Evolutionary conservation across 2,329 filamentous ascomycete species (phyloP).

Genomic region (Pseudogymnoascus sp.): DNA sequence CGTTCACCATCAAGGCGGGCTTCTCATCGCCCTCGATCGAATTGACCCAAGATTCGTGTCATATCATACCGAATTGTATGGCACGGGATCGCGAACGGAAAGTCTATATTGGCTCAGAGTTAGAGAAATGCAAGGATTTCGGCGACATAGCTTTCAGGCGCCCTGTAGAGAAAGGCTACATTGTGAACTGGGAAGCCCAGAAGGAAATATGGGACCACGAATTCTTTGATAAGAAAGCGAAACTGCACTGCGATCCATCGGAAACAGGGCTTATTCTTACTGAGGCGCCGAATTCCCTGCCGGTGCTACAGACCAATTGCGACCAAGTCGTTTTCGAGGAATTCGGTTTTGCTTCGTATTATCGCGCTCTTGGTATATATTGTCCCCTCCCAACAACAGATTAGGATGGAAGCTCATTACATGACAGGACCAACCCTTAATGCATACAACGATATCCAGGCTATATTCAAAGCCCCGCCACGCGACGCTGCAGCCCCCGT

Average conservation of each 20-base stretch:
- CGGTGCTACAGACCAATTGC: constrained; percentile 75
- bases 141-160: constrained; percentile 80
- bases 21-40: constrained; percentile 39
- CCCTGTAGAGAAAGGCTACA: constrained; percentile 87
- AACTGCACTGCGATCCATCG: constrained; percentile 61
- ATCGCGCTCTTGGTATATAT: constrained; percentile 58
- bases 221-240: constrained; percentile 65
- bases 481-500: constrained; percentile 35
- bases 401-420: constrained; percentile 13
- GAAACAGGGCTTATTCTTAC: constrained; percentile 79
- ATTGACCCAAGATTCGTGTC: constrained; percentile 43
- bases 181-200: constrained; percentile 95
- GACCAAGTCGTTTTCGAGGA: constrained; percentile 98
- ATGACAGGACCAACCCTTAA: constrained; percentile 61
- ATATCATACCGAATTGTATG: constrained; percentile 78
- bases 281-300: constrained; percentile 77
- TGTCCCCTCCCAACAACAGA: not conserved
- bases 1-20: constrained; percentile 83
- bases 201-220: constrained; percentile 93
- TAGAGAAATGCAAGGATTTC: constrained; percentile 76
- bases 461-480: constrained; percentile 54
- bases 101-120: constrained; percentile 70
- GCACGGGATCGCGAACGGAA: constrained; percentile 72
- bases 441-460: constrained; percentile 71
- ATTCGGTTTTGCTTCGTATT: constrained; percentile 84